These are phyloP conservation scores for Hypoxylon sp. DNA, from an alignment of 2,329 filamentous ascomycete genomes.

Conservation along the genomic window DNA sequence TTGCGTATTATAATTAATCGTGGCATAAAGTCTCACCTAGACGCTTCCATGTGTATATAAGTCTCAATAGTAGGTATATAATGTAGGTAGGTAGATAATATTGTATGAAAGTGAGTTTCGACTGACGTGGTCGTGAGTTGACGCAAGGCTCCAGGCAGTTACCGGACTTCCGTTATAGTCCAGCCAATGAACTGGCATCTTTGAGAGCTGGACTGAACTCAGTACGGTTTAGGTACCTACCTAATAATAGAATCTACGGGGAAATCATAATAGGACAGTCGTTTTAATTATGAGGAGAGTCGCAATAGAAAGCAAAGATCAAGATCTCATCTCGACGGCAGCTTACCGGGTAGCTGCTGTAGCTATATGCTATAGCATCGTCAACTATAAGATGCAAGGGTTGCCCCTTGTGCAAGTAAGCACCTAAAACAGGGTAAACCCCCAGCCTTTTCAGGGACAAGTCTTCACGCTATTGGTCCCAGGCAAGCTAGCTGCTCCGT, in stretches of 20 bases:
- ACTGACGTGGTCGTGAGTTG: neutral
- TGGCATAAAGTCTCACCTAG: too few relatives aligned
- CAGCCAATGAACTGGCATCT: neutral
- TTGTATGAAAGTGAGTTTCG: neutral
- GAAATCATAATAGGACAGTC: neutral
- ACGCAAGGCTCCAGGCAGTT: neutral
- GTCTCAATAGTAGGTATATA: neutral
- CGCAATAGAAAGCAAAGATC: neutral
- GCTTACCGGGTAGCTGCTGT: neutral
- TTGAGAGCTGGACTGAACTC: neutral
- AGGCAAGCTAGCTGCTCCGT: conserved; percentile 10
- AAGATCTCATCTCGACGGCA: conserved; percentile 14
- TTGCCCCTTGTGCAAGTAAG: neutral
- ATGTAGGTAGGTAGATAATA: neutral
- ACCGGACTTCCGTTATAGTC: neutral
- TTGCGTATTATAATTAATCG: too few relatives aligned
- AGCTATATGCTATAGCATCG: conserved; percentile 6
- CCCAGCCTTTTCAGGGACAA: conserved; percentile 27
- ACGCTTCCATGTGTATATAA: conserved; percentile 3
- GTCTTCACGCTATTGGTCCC: conserved; percentile 22
- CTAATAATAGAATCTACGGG: neutral
- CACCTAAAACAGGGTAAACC: conserved; percentile 15
- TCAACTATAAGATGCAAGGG: conserved; percentile 9
- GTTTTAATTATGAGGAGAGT: neutral
- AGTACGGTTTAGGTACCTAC: neutral